Percentiles rank a stretch among this genome's conserved stretches.
Evolutionary conservation across 306 rosid genomes (phyloP).

Genomic region (Hylodesmum podocarpum): DNA sequence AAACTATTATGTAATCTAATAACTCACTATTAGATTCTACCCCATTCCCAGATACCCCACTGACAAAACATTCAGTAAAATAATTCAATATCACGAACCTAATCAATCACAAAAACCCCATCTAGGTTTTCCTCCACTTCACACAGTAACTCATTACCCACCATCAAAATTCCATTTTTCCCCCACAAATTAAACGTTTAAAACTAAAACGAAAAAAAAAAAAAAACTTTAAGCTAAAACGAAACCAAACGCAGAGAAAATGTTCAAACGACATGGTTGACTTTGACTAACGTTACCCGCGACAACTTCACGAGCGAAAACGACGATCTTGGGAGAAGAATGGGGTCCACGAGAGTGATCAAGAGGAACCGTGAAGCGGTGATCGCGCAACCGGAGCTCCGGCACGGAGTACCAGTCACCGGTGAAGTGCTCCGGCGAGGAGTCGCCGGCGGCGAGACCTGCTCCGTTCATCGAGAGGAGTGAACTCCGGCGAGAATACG

Average conservation of each 20-base stretch:
- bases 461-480: slow-evolving; percentile 38
- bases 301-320: slow-evolving; percentile 94
- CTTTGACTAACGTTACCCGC: slow-evolving; percentile 46
- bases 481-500: slow-evolving; percentile 26
- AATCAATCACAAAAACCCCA: background rate
- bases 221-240: no score
- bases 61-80: slow-evolving; percentile 5
- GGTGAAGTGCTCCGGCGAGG: slow-evolving; percentile 54
- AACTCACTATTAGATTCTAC: background rate
- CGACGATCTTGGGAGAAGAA: slow-evolving; percentile 58
- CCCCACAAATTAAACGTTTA: background rate
- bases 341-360: slow-evolving; percentile 49
- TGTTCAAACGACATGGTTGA: background rate
- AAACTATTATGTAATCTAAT: background rate
- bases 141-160: background rate
- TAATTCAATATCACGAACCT: background rate
- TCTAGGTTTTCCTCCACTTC: slow-evolving; percentile 20
- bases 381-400: slow-evolving; percentile 83
- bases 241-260: background rate
- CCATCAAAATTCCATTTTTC: background rate
- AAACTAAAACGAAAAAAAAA: background rate
- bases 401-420: slow-evolving; percentile 84
- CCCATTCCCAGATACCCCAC: slow-evolving; percentile 6
- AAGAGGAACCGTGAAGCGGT: slow-evolving; percentile 71
- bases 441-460: background rate